Evolutionary conservation across 2,329 filamentous ascomycete genomes (phyloP), one percentile per base, ranked within the genome.

Genomic region (Trichoderma sp.): DNA sequence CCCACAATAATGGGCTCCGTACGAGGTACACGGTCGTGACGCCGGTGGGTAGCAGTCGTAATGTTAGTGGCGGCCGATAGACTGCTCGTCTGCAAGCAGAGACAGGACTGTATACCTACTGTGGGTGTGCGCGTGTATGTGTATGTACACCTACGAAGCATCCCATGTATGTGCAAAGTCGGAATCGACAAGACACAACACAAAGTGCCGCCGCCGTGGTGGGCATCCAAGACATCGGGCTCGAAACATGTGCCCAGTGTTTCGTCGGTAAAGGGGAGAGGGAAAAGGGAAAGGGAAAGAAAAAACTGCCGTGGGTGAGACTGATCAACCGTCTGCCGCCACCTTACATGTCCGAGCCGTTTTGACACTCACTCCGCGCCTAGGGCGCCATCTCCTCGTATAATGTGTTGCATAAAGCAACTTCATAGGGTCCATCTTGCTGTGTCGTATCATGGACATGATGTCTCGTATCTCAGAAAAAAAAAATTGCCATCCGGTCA

Each of bases 31-130:
- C 22, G 35, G 35, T 22, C 35, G 45, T 32, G 60, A 22, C 52
- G 48, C 60, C 29, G 50, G 48, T 54, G 48, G 50, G 60, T 64
- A 64, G 60, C 50, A 64, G 52, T 56, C 35, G 50, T 34, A 35
- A 15, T 57, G 37, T 37, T 65, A 45, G 34, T 34, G 58, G 59
- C 45, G 27, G 32, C 39, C 52, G 34, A 19, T 54, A 12, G 52
- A 19, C 42, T 54, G 52, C 52, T 32, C 17, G 34, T 19, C 13
- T 54, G 17, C 52, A 54, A 3, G 17, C 4, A 54, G 29, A 54
- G 39, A 19, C 19, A n/a, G 19, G 17, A 42, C 39, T n/a, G 17
- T 42, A 19, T 54, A 53, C 17, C 27, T 27, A 27, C 27, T 32
- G 13, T 32, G 17, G n/a, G 17, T 32, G 27, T 12, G 15, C 27